A percentile compares a stretch with the other conserved stretches of the same genome.
Evolutionary conservation across 495 filamentous ascomycete genomes (phyloP).

Genomic region (Lentithecium fluviatile): DNA sequence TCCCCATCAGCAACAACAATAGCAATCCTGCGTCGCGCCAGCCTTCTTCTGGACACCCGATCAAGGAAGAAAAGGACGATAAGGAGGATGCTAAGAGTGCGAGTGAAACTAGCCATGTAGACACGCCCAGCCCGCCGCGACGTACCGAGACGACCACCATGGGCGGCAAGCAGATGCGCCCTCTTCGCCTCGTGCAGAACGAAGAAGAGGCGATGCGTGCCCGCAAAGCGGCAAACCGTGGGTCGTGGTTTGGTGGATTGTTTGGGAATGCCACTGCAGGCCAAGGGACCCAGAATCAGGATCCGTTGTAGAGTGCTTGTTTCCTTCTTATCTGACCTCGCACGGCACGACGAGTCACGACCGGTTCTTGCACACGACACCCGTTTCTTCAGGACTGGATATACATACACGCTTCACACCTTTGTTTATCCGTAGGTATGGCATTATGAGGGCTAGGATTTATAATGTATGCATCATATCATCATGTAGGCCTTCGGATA

Average conservation of each 20-base stretch:
- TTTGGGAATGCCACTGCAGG: constrained; percentile 36
- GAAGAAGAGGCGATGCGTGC: constrained; percentile 45
- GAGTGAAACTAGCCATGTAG: constrained; percentile 5
- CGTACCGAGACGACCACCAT: constrained; percentile 19
- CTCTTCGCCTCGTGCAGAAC: constrained; percentile 80
- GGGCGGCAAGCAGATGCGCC: constrained; percentile 71
- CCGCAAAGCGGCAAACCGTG: constrained; percentile 59
- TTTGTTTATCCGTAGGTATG: constrained; percentile 1
- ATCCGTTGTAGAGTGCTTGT: not conserved
- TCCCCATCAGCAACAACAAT: constrained; percentile 19
- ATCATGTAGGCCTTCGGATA: constrained; percentile 1
- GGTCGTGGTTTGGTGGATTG: constrained; percentile 61
- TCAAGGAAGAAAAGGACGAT: constrained; percentile 20
- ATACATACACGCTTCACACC: not conserved
- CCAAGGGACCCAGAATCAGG: not conserved
- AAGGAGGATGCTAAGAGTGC: not conserved
- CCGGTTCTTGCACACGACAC: not conserved
- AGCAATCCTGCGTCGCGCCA: constrained; percentile 41
- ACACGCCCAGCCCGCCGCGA: constrained; percentile 33
- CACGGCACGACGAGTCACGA: constrained; percentile 4
- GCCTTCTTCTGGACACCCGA: constrained; percentile 16
- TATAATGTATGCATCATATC: constrained; percentile 3
- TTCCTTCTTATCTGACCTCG: constrained; percentile 25
- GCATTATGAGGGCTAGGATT: not conserved
- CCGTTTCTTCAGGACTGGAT: not conserved